Evolutionary conservation across 768 basidiomycete species (phyloP).

Genomic region (Scleroderma citrinum): DNA sequence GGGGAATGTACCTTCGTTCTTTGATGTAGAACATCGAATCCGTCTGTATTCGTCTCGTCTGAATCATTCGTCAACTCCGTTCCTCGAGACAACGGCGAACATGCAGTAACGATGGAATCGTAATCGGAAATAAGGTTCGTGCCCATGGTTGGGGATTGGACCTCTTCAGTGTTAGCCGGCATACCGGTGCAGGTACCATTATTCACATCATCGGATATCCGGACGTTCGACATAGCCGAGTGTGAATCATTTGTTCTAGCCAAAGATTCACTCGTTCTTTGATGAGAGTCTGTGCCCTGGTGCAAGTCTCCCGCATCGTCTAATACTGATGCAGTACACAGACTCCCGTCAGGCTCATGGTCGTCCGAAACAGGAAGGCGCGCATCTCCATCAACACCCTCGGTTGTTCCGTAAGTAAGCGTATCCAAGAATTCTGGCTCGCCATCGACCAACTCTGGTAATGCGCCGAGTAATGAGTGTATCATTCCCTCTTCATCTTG

Average conservation of each 20-base stretch:
- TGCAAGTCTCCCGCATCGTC: not conserved
- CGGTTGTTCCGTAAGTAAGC: not conserved
- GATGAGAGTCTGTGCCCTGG: not conserved
- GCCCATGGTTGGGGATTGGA: no score
- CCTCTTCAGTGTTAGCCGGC: no score
- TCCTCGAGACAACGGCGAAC: no score
- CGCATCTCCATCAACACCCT: not conserved
- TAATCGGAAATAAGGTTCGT: no score
- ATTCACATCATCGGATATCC: not conserved
- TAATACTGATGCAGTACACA: not conserved
- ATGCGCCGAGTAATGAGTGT: slow-evolving; percentile 63
- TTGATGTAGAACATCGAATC: no score
- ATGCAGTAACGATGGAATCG: no score
- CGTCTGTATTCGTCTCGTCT: no score
- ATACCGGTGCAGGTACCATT: no score
- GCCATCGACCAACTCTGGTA: slow-evolving; percentile 44
- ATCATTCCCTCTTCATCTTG: slow-evolving; percentile 81
- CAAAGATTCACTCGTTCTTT: not conserved
- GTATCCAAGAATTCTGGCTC: not conserved
- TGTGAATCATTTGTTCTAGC: not conserved
- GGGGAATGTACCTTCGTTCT: no score
- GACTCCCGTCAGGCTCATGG: not conserved
- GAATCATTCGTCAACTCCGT: no score
- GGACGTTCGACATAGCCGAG: not conserved
- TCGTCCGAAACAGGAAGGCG: not conserved